These are phyloP conservation scores for Pleurotus tuber-regium DNA, from an alignment of 768 basidiomycete genomes.

Conservation along the genomic window DNA sequence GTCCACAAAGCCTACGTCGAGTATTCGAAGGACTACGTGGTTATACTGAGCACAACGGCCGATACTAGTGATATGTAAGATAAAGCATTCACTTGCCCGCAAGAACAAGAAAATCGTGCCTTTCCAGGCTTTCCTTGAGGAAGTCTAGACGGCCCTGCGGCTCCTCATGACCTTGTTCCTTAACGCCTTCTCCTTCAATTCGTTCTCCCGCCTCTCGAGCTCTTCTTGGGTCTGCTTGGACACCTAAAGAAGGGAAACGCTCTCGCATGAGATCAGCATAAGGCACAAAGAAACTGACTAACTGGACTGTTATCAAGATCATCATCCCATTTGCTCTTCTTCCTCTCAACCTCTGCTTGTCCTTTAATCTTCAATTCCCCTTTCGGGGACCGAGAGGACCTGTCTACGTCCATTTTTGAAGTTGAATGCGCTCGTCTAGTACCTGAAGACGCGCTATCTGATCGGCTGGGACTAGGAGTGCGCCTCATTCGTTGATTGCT, in stretches of 20 bases:
- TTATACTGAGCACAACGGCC: no score
- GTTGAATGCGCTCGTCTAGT: constrained; percentile 16
- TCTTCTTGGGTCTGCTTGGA: constrained; percentile 33
- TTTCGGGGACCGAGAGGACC: constrained; percentile 20
- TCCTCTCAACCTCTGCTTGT: constrained; percentile 55
- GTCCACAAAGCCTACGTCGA: no score
- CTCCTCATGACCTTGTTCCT: constrained; percentile 80
- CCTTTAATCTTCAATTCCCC: constrained; percentile 77
- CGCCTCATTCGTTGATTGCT: constrained; percentile 20
- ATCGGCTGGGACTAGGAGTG: constrained; percentile 20
- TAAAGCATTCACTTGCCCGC: no score
- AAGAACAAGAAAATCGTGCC: no score
- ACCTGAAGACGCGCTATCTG: constrained; percentile 12
- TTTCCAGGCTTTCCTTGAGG: no score
- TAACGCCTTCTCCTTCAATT: constrained; percentile 77
- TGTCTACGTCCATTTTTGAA: constrained; percentile 36
- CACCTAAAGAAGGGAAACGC: constrained; percentile 18
- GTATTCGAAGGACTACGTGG: no score
- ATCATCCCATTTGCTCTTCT: constrained; percentile 54
- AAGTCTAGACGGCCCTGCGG: constrained; percentile 38
- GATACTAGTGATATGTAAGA: no score
- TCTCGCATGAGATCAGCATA: background rate
- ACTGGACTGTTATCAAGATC: constrained; percentile 26
- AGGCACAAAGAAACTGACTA: constrained; percentile 13
- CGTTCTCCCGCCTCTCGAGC: constrained; percentile 69